Conservation (phyloP, 1,139 yeast species). For the Wickerhamiella infanticola region DNA sequence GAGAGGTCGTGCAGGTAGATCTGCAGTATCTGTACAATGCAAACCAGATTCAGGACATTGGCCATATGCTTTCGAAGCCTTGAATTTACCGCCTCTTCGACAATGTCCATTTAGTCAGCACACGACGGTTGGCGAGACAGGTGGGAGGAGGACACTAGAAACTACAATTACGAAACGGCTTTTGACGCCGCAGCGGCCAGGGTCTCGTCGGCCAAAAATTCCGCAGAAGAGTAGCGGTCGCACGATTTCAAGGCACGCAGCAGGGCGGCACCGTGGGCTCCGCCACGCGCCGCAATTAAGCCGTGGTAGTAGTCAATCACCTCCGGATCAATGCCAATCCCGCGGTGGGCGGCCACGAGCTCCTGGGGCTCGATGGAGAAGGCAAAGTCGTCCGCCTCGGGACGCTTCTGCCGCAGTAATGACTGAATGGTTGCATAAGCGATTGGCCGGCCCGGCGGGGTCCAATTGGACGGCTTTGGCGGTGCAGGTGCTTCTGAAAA, state of each 20-base stretch:
- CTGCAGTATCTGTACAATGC: slow-evolving; percentile 1
- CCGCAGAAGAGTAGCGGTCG: slow-evolving; percentile 12
- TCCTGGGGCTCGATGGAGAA: slow-evolving; percentile 23
- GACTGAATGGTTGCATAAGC: slow-evolving; percentile 16
- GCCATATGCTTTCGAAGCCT: background rate
- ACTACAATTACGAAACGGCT: too few relatives aligned
- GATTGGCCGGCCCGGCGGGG: slow-evolving; percentile 12
- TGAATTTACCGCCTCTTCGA: background rate
- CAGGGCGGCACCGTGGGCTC: slow-evolving; percentile 7
- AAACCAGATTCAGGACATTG: background rate
- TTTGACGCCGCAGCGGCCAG: background rate
- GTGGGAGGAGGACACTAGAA: too few relatives aligned
- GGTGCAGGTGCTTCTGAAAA: background rate
- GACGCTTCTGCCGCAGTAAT: slow-evolving; percentile 13
- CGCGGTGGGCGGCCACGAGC: slow-evolving; percentile 26
- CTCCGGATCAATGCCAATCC: slow-evolving; percentile 43
- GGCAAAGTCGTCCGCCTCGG: slow-evolving; percentile 30
- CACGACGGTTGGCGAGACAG: too few relatives aligned
- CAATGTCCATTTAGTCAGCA: background rate
- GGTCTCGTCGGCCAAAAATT: slow-evolving; percentile 10
- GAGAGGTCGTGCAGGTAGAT: slow-evolving; percentile 4
- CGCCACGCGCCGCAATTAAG: slow-evolving; percentile 6
- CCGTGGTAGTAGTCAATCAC: slow-evolving; percentile 39
- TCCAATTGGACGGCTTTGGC: background rate
- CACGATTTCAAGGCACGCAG: slow-evolving; percentile 8